Evolutionary conservation across 306 rosid species (phyloP).

Genomic region (Vachellia pachyceras): DNA sequence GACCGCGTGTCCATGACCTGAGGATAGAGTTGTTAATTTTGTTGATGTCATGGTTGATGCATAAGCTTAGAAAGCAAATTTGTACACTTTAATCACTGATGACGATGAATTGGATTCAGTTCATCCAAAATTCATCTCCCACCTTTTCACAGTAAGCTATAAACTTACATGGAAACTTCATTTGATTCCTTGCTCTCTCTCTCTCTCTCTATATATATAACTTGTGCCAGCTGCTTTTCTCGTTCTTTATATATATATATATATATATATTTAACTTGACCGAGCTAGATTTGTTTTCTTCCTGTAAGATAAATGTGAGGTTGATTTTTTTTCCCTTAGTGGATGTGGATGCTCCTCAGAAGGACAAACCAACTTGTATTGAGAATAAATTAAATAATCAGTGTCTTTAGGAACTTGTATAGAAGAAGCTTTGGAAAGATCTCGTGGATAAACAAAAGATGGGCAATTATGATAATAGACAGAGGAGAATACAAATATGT

Average conservation of each 20-base stretch:
- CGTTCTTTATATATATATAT: neutral
- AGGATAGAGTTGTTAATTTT: conserved; percentile 6
- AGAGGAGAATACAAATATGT: conserved; percentile 1
- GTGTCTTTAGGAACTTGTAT: conserved; percentile 30
- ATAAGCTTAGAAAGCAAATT: neutral
- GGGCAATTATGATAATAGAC: neutral
- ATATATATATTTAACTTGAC: neutral
- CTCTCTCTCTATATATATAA: no score
- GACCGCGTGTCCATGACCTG: conserved; percentile 6
- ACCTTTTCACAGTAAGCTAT: conserved; percentile 1
- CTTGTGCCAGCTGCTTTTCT: conserved; percentile 25
- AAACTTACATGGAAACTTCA: conserved; percentile 15
- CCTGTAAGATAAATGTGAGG: neutral
- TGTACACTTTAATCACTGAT: neutral
- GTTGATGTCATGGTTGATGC: conserved; percentile 26
- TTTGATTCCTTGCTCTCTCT: conserved; percentile 20
- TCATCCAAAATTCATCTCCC: neutral
- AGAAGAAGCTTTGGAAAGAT: conserved; percentile 20
- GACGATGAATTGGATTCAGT: neutral
- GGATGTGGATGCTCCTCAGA: conserved; percentile 1
- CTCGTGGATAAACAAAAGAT: neutral
- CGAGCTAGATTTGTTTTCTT: conserved; percentile 15
- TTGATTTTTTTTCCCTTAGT: no score
- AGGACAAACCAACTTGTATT: neutral
- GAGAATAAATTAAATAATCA: conserved; percentile 2